Percentiles rank a stretch among this genome's conserved stretches.
These are phyloP conservation scores for Scheffersomyces illinoinensis DNA, from an alignment of 1,139 yeast genomes.

Conservation along the genomic window DNA sequence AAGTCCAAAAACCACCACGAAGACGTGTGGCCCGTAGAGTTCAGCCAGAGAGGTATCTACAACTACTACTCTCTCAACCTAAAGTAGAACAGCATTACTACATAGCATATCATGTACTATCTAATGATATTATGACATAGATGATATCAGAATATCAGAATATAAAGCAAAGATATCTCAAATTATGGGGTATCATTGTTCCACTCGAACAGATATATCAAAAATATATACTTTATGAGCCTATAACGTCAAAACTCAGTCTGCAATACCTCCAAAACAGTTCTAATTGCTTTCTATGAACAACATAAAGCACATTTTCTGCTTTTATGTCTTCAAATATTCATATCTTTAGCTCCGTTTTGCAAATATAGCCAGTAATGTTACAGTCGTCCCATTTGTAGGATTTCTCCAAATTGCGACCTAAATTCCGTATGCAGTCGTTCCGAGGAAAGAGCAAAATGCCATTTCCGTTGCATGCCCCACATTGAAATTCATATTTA, in stretches of 20 bases:
- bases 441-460: neutral
- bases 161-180: neutral
- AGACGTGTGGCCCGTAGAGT: slow-evolving; percentile 63
- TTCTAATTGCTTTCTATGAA: too few species aligned
- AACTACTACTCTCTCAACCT: slow-evolving; percentile 62
- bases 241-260: too few species aligned
- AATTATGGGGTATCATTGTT: neutral
- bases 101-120: neutral
- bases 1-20: slow-evolving; percentile 39
- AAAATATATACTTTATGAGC: too few species aligned
- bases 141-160: neutral
- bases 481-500: neutral
- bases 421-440: neutral
- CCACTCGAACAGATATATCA: neutral
- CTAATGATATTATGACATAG: neutral
- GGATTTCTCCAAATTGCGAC: too few species aligned
- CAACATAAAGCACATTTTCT: too few species aligned
- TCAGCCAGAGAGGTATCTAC: slow-evolving; percentile 68
- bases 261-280: too few species aligned
- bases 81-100: slow-evolving; percentile 17
- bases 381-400: too few species aligned
- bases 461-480: neutral
- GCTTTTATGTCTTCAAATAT: too few species aligned
- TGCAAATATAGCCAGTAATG: too few species aligned
- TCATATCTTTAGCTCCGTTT: too few species aligned